Base-by-base conservation (phyloP, 148 eudicot genomes). In the Pharnaceum exiguum region DNA sequence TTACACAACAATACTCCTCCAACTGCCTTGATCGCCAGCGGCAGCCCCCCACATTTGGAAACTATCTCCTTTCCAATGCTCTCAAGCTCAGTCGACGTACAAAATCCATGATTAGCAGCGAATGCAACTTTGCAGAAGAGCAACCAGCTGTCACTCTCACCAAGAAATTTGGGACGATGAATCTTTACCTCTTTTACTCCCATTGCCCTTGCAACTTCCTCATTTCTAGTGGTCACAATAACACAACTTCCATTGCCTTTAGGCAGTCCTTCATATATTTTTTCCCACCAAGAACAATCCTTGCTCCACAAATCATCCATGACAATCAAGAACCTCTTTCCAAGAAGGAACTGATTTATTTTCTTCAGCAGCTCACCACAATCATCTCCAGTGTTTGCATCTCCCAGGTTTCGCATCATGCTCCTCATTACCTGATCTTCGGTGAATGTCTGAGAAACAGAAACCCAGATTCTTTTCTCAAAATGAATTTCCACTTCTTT, bases 391-490 rank as follows among this genome's bases (percentile, higher is more conserved):
- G 66, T 51, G 10, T 69, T 65, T n/a, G 70, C 75, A 59, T 79
- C 83, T 69, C 83, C 83, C 17, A 79, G 67, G 49, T 75, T 72
- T 44, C 75, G 65, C 56, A 79, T 71, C 23, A 79, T 75, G 66
- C 72, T 69, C 64, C 75, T 79, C 70, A 79, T 54, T 49, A 75
- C 66, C 62, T 75, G 66, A 32, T 74, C 77, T 51, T 77, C 79
- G 25, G 66, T 65, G 42, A 67, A 71, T 19, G 78, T 63, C 62
- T 80, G 85, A 26, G 85, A 77, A 51, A 80, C 79, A 2, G 82
- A 76, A 10, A 80, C 79, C 85, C 85, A 80, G 26, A 74, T 77
- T 56, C 79, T 77, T 55, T 73, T 74, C 57, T 80, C 81, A 62
- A 74, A 74, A 28, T 52, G 71, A 52, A 71, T 69, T 36, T 63